A percentile compares a stretch with the other conserved stretches of the same genome.
These are phyloP conservation scores for Salvia splendens DNA, from an alignment of 257 asterid species.

Conservation along the genomic window DNA sequence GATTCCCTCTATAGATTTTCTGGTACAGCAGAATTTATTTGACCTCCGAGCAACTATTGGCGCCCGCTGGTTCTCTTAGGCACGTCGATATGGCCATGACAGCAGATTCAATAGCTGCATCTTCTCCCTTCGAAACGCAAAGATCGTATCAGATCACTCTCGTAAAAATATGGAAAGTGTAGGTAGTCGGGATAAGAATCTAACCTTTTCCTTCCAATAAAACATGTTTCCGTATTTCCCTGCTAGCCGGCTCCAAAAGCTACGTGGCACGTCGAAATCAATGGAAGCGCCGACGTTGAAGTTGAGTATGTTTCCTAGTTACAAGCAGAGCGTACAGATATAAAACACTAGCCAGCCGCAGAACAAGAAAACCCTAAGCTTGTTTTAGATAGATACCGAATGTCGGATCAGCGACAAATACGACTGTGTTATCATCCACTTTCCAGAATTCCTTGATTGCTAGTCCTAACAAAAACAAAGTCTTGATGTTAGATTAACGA, in stretches of 20 bases:
- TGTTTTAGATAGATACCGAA: slow-evolving; percentile 54
- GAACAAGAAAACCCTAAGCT: not conserved
- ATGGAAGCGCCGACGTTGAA: slow-evolving; percentile 88
- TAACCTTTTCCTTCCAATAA: slow-evolving; percentile 93
- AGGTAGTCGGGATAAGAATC: not conserved
- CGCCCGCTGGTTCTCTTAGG: slow-evolving; percentile 74
- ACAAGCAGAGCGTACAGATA: not conserved
- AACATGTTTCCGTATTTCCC: slow-evolving; percentile 93
- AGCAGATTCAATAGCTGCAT: slow-evolving; percentile 80
- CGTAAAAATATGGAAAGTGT: not conserved
- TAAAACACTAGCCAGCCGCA: not conserved
- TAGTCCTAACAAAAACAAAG: slow-evolving; percentile 49
- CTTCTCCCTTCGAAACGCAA: slow-evolving; percentile 66
- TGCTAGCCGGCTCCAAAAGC: slow-evolving; percentile 93
- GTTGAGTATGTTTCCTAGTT: slow-evolving; percentile 82
- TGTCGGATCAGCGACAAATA: slow-evolving; percentile 95
- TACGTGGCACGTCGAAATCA: slow-evolving; percentile 88
- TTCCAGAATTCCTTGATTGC: slow-evolving; percentile 89
- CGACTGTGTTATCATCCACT: slow-evolving; percentile 86
- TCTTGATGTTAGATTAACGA: not conserved
- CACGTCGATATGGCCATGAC: slow-evolving; percentile 77
- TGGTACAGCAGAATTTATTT: slow-evolving; percentile 32
- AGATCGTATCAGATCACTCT: not conserved
- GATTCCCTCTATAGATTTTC: not conserved
- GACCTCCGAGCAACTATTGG: slow-evolving; percentile 74